These are phyloP conservation scores for Meira miltonrushii DNA, from an alignment of 1,284 basidiomycete species.

Conservation along the genomic window DNA sequence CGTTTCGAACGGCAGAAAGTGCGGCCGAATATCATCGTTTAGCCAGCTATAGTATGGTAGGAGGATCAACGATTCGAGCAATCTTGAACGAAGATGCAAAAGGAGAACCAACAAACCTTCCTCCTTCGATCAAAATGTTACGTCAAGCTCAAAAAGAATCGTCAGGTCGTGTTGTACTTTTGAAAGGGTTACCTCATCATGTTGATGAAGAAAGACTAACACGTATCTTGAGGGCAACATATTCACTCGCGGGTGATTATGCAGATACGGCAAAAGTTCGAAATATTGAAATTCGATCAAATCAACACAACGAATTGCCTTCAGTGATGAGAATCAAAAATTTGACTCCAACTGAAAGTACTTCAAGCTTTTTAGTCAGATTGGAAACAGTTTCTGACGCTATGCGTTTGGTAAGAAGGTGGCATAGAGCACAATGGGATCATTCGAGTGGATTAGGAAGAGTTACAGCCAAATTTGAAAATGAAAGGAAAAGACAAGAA, in stretches of 20 bases:
- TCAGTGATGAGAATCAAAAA: not conserved
- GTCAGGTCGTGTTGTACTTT: conserved; percentile 7
- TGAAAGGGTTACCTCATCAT: conserved; percentile 1
- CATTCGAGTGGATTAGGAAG: not conserved
- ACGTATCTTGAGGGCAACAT: not conserved
- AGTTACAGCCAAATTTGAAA: not conserved
- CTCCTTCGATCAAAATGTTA: not conserved
- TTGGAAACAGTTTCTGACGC: conserved; percentile 7
- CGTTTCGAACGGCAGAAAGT: not conserved
- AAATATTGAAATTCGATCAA: too few relatives aligned
- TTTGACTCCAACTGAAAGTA: not conserved
- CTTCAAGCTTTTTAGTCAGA: not conserved
- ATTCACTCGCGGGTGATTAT: conserved; percentile 1
- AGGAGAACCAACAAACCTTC: not conserved
- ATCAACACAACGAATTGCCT: not conserved
- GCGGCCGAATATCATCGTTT: not conserved
- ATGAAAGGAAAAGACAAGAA: conserved; percentile 1
- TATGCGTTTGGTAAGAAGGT: conserved; percentile 1
- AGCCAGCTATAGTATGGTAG: not conserved
- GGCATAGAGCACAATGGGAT: not conserved
- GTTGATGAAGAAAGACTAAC: not conserved
- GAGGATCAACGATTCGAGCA: not conserved
- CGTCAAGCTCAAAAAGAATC: not conserved
- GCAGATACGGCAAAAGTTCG: not conserved
- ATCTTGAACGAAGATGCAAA: not conserved